These are phyloP conservation scores for Globisporangium camurandrum DNA, from an alignment of 352 stramenopile species.

Conservation along the genomic window DNA sequence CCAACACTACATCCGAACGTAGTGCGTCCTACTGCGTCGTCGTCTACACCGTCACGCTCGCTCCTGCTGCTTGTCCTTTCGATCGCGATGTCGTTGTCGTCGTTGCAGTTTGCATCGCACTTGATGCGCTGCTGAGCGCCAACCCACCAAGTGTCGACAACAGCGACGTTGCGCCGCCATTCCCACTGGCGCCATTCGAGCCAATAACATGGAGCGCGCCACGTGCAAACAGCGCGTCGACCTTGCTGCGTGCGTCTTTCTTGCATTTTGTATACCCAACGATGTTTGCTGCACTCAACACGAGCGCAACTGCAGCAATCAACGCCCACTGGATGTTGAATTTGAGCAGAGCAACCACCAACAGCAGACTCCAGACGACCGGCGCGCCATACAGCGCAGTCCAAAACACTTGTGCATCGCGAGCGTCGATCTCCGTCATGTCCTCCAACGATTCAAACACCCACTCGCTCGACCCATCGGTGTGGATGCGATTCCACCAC, in stretches of 20 bases:
- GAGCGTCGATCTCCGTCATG: conserved; percentile 82
- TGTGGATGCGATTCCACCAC: conserved; percentile 97
- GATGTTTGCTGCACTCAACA: conserved; percentile 93
- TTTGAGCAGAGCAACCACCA: conserved; percentile 91
- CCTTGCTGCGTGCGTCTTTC: conserved; percentile 84
- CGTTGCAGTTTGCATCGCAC: too few relatives aligned
- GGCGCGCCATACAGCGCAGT: conserved; percentile 92
- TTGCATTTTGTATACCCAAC: conserved; percentile 98
- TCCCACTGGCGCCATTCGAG: too few relatives aligned
- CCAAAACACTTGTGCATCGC: conserved; percentile 94
- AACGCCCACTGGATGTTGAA: conserved; percentile 93
- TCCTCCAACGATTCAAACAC: conserved; percentile 94
- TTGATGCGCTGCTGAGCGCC: conserved; percentile 33
- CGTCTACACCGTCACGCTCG: conserved; percentile 42
- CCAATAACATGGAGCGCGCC: too few relatives aligned
- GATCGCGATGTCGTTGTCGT: not conserved
- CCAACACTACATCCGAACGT: too few relatives aligned
- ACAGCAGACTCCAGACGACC: conserved; percentile 85
- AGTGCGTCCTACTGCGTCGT: too few relatives aligned
- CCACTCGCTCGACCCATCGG: conserved; percentile 93
- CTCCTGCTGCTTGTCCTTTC: conserved; percentile 12
- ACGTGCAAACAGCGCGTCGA: conserved; percentile 75
- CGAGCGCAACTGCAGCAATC: conserved; percentile 89
- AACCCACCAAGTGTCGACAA: conserved; percentile 72
- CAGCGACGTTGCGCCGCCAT: conserved; percentile 57